phyloP scores from a whole-genome alignment of 129 eudicot genomes.

The Smallanthus sonchifolius region DNA sequence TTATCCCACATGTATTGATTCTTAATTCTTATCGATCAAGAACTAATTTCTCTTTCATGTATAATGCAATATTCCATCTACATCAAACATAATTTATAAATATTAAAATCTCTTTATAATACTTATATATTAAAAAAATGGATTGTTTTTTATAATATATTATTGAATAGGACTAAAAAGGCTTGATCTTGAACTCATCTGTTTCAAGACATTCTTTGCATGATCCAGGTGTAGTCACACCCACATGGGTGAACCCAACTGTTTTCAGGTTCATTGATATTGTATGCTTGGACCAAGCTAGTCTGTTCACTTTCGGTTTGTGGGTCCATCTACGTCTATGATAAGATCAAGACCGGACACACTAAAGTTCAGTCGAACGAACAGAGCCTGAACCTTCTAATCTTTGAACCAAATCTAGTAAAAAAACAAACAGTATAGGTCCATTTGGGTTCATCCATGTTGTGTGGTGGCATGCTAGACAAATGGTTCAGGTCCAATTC shows the following conservation, averaged over 20 bases:
- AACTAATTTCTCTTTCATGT: constrained; percentile 33
- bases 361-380: background rate
- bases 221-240: constrained; percentile 9
- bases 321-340: background rate
- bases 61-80: constrained; percentile 33
- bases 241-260: background rate
- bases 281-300: background rate
- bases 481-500: background rate
- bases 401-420: background rate
- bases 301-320: constrained; percentile 2
- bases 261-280: background rate
- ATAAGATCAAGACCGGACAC: background rate
- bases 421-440: background rate
- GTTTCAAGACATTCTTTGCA: constrained; percentile 17
- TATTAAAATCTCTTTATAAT: background rate
- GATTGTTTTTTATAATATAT: background rate
- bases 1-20: constrained; percentile 41
- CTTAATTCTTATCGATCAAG: constrained; percentile 33
- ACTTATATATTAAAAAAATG: background rate
- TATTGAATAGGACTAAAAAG: constrained; percentile 17
- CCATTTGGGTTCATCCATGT: background rate
- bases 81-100: background rate
- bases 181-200: constrained; percentile 19
- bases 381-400: background rate
- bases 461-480: constrained; percentile 4